Evolutionary conservation across 202 grass and related monocot species (phyloP).

Genomic region (Carex arenaria): DNA sequence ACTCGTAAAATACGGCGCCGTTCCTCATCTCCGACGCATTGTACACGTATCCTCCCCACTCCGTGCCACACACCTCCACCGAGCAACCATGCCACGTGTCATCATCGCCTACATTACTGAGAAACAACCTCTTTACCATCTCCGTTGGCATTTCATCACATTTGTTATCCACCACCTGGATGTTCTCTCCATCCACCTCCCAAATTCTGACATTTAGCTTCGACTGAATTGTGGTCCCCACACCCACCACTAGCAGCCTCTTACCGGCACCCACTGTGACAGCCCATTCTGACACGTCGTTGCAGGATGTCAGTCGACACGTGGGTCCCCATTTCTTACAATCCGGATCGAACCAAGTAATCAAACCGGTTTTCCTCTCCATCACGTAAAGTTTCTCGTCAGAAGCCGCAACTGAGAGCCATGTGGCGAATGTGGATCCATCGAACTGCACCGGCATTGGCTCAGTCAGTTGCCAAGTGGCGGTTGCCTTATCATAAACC

Average conservation of each 20-base stretch:
- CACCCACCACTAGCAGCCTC: conserved; percentile 48
- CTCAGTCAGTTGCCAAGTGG: conserved; percentile 40
- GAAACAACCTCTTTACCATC: conserved; percentile 40
- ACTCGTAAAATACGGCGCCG: conserved; percentile 61
- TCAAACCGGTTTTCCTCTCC: conserved; percentile 36
- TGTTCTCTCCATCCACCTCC: conserved; percentile 46
- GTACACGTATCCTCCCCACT: conserved; percentile 59
- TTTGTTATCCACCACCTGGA: conserved; percentile 19
- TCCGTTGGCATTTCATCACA: conserved; percentile 39
- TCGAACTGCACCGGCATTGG: conserved; percentile 48
- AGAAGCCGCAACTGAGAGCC: conserved; percentile 51
- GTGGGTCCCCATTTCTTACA: conserved; percentile 47
- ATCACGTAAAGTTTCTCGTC: conserved; percentile 46
- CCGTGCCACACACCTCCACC: conserved; percentile 47
- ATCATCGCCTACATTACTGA: conserved; percentile 22
- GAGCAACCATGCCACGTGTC: conserved; percentile 5
- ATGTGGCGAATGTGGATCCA: conserved; percentile 47
- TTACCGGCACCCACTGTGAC: conserved; percentile 32
- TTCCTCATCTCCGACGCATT: conserved; percentile 40
- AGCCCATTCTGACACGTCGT: conserved; percentile 34
- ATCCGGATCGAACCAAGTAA: conserved; percentile 71
- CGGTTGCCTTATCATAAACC: conserved; percentile 30
- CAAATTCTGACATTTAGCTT: conserved; percentile 34
- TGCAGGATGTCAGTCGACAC: conserved; percentile 13
- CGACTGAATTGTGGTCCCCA: conserved; percentile 21